Evolutionary conservation across 345 rosid species (phyloP), one percentile per base, ranked within the genome.

Genomic region (Populus tremula): DNA sequence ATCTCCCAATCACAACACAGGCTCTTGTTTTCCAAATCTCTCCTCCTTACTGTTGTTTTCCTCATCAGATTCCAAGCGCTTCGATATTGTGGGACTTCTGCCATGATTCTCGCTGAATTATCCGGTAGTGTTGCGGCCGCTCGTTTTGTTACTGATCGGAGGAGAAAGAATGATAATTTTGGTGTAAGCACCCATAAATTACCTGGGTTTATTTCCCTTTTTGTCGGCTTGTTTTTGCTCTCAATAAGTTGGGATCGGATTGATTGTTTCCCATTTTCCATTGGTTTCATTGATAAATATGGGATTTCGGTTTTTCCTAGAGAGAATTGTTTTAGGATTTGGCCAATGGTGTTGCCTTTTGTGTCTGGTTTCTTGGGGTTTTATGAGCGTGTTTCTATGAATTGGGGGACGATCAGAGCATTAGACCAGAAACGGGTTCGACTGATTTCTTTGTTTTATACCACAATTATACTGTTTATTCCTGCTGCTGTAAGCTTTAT

Each of bases 81-180:
- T 67, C 85, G 90, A 20, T 95, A 89, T 77, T 95, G 99, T 59
- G 91, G 99, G n/a, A 87, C 98, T 4, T 90, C 99, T 4, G 94
- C 98, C 25, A 90, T 95, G 97, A 95, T 95, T 81, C 89, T 95
- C 45, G 99, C 97, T 18, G 99, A 95, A 72, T 73, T 93, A 45
- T 91, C 91, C 1, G 99, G 99, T 3, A 91, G 84, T 49, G 90
- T 47, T 16, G 53, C 89, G 25, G 90, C 90, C 3, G 97, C 92
- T 1, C 86, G 97, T 67, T 86, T 87, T 76, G 63, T 88, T 9
- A 70, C 88, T 0, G 88, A 83, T 47, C 53, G 53, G 38, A 72
- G 73, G 56, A 81, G 47, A 50, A 85, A 77, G 75, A 75, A 72
- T 69, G 73, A 73, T 62, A 69, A 43, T 43, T 27, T 31, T 39